Evolutionary conservation across 116 monocot species (phyloP), one percentile per base, ranked within the genome.

Genomic region (Iris pallida): DNA sequence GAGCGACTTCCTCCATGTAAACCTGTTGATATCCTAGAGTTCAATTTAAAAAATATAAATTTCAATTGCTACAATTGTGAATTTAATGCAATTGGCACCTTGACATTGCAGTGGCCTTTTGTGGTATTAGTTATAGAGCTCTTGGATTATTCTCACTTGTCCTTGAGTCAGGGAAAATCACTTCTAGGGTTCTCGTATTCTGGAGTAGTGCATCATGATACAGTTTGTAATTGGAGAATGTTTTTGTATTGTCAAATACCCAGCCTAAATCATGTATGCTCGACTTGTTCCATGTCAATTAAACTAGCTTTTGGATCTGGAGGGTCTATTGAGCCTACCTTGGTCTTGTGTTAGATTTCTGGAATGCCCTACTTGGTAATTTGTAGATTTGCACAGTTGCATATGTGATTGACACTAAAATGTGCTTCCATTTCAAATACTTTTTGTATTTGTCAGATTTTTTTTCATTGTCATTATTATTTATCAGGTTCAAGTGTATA

Each of bases 401-500:
- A 62, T 10, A 45, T 62, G 2, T 9, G 0, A 64, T 47, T 17
- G 17, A 12, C 16, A 62, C 7, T 6, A 16, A 20, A 3, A 47
- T 18, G 6, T 17, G 16, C 47, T 18, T 18, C 64, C 17, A 64
- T 41, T 16, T 64, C 64, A 18, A 64, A 17, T 10, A 10, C 47
- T 10, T 8, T 2, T 47, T 64, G 19, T 18, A 20, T 47, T 55
- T 62, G 14, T 62, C 15, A 14, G 11, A 13, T 40, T 30, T 49
- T 5, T 40, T 52, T 51, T 6, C 5, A 64, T 16, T 42, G 61
- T 10, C 16, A 17, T 71, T 57, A 30, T 30, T 30, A 57, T 61
- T 75, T 52, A 63, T 44, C 81, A 93, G 93, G 93, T 93, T 93
- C 77, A 93, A 82, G 15, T 93, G 93, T 61, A 75, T 93, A 56